Percentiles rank a stretch among this genome's conserved stretches.
These are phyloP conservation scores for Syzygium jambos DNA, from an alignment of 345 rosid species.

Conservation along the genomic window DNA sequence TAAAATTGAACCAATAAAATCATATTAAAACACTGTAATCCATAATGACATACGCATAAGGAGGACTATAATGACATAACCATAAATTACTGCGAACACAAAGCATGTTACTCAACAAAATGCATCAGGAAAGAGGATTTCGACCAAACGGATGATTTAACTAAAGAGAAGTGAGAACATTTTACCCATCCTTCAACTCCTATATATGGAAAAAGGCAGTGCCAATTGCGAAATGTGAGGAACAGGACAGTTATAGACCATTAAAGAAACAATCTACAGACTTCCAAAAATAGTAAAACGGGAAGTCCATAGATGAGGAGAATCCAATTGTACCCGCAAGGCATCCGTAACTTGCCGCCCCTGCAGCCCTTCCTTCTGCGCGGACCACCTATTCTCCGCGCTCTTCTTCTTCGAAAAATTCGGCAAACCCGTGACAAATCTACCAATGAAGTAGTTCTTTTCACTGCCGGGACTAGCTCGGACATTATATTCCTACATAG, in stretches of 20 bases:
- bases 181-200: neutral
- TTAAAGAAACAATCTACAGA: neutral
- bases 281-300: neutral
- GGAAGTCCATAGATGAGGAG: neutral
- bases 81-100: neutral
- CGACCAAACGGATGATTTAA: neutral
- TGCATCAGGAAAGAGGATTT: neutral
- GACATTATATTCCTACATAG: constrained; percentile 67
- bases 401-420: constrained; percentile 73
- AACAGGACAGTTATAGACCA: neutral
- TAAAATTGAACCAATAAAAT: neutral
- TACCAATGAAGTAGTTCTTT: constrained; percentile 85
- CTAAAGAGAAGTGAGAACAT: neutral
- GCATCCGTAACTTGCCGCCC: constrained; percentile 81
- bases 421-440: constrained; percentile 72
- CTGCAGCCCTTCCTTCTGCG: constrained; percentile 80
- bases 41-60: neutral
- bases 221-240: neutral
- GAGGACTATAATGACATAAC: neutral
- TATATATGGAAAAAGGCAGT: neutral
- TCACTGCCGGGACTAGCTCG: constrained; percentile 54
- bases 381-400: constrained; percentile 84
- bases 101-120: neutral
- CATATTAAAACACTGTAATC: neutral
- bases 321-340: constrained; percentile 43